A percentile compares a stretch with the other conserved stretches of the same genome.
These are phyloP conservation scores for Aspergillus aculeatinus DNA, from an alignment of 2,329 filamentous ascomycete species.

Conservation along the genomic window DNA sequence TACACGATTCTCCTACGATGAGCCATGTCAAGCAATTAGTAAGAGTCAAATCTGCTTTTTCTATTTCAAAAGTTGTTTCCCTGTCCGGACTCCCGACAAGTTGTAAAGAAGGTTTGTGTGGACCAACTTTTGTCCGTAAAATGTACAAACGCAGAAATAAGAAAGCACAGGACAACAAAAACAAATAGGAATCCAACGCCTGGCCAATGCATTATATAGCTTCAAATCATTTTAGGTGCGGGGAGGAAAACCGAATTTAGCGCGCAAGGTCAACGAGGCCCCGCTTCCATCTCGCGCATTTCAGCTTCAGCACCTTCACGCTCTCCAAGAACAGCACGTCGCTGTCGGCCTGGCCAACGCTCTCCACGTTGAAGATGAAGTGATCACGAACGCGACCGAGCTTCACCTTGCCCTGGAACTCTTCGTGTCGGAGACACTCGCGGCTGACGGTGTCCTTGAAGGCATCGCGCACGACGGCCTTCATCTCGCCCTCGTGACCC, in stretches of 20 bases:
- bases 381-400: constrained; percentile 87
- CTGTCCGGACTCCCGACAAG: constrained; percentile 34
- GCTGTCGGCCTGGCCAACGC: constrained; percentile 90
- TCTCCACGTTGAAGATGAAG: constrained; percentile 96
- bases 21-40: constrained; percentile 13
- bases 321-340: constrained; percentile 91
- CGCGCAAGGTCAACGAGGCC: constrained; percentile 46
- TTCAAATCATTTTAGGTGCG: constrained; percentile 11
- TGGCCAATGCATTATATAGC: constrained; percentile 37
- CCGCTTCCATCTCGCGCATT: constrained; percentile 60
- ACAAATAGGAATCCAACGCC: constrained; percentile 34
- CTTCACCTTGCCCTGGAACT: constrained; percentile 95
- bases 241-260: constrained; percentile 17
- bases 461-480: constrained; percentile 81
- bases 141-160: constrained; percentile 34
- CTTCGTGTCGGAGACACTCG: constrained; percentile 84
- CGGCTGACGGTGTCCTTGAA: constrained; percentile 95
- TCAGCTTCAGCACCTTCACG: constrained; percentile 78
- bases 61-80: constrained; percentile 27
- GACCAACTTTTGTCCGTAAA: constrained; percentile 34
- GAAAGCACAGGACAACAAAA: constrained; percentile 15
- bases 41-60: constrained; percentile 29
- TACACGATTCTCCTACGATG: constrained; percentile 14
- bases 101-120: constrained; percentile 30
- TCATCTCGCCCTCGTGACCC: constrained; percentile 73